Evolutionary conservation across 2,329 filamentous ascomycete species (phyloP), one percentile per base, ranked within the genome.

Genomic region (Penicillium sp.): DNA sequence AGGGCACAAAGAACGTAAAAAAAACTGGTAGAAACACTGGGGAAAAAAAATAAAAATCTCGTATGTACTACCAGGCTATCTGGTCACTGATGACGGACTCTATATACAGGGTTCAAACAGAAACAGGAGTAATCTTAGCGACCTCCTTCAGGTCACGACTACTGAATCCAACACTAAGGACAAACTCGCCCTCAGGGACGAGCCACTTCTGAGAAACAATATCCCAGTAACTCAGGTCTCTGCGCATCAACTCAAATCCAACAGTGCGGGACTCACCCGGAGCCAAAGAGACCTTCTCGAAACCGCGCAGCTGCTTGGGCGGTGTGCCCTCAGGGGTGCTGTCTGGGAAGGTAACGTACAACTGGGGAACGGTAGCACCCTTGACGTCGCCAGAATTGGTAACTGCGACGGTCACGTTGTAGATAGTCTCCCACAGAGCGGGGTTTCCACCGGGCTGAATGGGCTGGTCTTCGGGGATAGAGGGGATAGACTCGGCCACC

Each of bases 321-420:
- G 79, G 80, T 1, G 57, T 60, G 72, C 58, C 58, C 27, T 52
- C 27, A 5, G 50, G 50, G 3, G 50, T 39, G 35, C 34, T 46
- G 10, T 57, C 57, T 7, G 56, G 61, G 57, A 60, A 60, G 13
- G 40, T 50, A 74, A 67, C 53, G 18, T 68, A 68, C 3, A 68
- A 50, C 78, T 94, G 90, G 0, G 86, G 80, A 1, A 94, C 81
- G 68, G 91, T 89, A 37, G 90, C 87, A n/a, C 88, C 88, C 2
- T 72, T 78, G 0, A 85, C 64, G 0, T 72, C 65, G 46, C 90
- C 90, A 3, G 83, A 90, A 79, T 95, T 95, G 61, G 80, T 87
- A 59, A 94, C 80, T 21, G 82, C 83, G 0, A 86, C 87, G 0
- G 83, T 83, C 21, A 63, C 54, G 3, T 58, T 57, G 45, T 63